Percentiles rank a stretch among this genome's conserved stretches.
These are phyloP conservation scores for Globisporangium nagaii DNA, from an alignment of 352 stramenopile species.

Conservation along the genomic window DNA sequence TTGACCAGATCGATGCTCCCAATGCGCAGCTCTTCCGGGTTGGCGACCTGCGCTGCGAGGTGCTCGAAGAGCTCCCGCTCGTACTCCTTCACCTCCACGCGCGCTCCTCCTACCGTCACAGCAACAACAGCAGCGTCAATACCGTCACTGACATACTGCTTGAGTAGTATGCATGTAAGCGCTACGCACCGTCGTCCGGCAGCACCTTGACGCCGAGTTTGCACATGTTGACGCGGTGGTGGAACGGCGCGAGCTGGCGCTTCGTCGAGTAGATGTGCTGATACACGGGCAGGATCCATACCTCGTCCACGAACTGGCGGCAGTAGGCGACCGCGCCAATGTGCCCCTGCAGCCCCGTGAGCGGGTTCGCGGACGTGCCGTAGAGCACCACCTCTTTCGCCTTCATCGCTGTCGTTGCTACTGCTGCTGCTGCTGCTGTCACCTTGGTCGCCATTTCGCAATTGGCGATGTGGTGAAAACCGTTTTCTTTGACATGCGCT, in stretches of 20 bases:
- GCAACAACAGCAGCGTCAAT: neutral
- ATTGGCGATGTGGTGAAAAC: neutral
- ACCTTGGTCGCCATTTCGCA: neutral
- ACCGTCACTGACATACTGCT: too few relatives aligned
- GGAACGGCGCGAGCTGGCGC: slow-evolving; percentile 64
- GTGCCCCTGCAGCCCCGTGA: slow-evolving; percentile 63
- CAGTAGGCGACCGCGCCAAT: slow-evolving; percentile 74
- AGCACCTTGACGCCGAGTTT: slow-evolving; percentile 45
- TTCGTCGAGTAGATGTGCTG: slow-evolving; percentile 87
- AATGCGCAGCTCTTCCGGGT: slow-evolving; percentile 34
- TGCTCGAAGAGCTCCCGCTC: slow-evolving; percentile 71
- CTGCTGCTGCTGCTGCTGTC: neutral
- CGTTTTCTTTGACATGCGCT: neutral
- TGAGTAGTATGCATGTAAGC: too few relatives aligned
- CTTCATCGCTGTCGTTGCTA: slow-evolving; percentile 2
- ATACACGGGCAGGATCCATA: slow-evolving; percentile 89
- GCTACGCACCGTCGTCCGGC: slow-evolving; percentile 1
- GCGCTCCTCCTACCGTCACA: slow-evolving; percentile 12
- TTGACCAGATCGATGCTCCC: slow-evolving; percentile 75
- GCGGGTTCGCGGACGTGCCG: slow-evolving; percentile 82
- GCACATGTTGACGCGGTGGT: slow-evolving; percentile 71
- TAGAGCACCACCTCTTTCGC: slow-evolving; percentile 67
- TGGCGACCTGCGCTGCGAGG: slow-evolving; percentile 14
- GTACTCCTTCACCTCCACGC: slow-evolving; percentile 45
- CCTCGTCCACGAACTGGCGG: slow-evolving; percentile 62